Evolutionary conservation across 768 basidiomycete genomes (phyloP).

Genomic region (Sarcodon aspratus): DNA sequence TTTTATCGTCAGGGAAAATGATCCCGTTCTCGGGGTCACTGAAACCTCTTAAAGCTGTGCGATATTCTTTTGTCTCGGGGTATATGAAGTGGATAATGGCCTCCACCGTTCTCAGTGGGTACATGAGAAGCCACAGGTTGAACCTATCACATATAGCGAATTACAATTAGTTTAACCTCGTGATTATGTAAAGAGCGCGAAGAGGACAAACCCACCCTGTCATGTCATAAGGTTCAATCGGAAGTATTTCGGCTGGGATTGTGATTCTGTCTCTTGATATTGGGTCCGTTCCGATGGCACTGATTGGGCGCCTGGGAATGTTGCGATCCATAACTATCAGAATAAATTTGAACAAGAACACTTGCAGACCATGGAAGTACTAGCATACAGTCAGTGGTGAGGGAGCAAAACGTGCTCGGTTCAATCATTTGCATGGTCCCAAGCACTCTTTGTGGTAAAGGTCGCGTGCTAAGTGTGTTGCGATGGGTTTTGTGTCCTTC

Average conservation of each 20-base stretch:
- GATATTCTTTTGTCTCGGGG: constrained; percentile 15
- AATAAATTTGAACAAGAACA: not conserved
- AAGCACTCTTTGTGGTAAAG: constrained; percentile 40
- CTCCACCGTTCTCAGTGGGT: constrained; percentile 41
- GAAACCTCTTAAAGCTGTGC: not conserved
- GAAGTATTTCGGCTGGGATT: constrained; percentile 14
- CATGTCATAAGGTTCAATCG: constrained; percentile 13
- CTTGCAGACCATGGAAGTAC: not conserved
- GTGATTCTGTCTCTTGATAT: constrained; percentile 6
- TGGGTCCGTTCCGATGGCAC: constrained; percentile 24
- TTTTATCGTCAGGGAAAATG: constrained; percentile 1
- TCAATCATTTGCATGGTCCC: constrained; percentile 31
- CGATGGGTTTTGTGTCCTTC: constrained; percentile 29
- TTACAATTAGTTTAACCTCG: not conserved
- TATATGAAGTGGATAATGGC: constrained; percentile 23
- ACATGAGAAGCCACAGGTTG: constrained; percentile 35
- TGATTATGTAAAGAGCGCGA: not conserved
- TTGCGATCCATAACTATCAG: constrained; percentile 26
- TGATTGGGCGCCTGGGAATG: constrained; percentile 23
- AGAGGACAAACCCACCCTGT: constrained; percentile 18
- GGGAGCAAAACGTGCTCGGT: constrained; percentile 17
- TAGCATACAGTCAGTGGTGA: constrained; percentile 25
- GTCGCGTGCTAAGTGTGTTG: constrained; percentile 28
- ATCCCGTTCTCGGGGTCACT: not conserved
- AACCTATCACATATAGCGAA: constrained; percentile 20